phyloP scores from a whole-genome alignment of 2,329 filamentous ascomycete genomes.

The Ilyonectria robusta region DNA sequence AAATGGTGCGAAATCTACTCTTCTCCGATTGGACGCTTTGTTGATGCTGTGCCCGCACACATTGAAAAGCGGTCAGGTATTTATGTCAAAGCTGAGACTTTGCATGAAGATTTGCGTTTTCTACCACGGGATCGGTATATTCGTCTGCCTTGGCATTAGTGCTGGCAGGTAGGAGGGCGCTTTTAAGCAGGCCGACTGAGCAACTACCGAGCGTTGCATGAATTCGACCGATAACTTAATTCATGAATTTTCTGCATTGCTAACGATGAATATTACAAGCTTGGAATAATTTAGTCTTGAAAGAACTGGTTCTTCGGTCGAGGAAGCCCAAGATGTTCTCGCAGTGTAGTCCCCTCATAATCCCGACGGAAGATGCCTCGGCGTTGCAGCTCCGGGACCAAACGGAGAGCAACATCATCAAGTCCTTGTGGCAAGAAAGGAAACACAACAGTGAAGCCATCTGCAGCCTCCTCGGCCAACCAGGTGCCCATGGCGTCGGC shows the following conservation, averaged over 20 bases:
- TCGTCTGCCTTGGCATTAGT: background rate
- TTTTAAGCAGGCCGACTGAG: background rate
- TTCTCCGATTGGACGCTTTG: background rate
- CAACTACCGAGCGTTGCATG: background rate
- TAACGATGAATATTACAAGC: background rate
- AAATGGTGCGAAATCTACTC: background rate
- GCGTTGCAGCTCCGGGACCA: conserved; percentile 66
- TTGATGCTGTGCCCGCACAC: background rate
- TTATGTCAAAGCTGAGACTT: background rate
- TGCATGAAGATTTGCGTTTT: background rate
- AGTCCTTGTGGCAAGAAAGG: conserved; percentile 66
- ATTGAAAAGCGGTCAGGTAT: background rate
- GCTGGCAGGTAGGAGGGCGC: background rate
- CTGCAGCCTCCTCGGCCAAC: conserved; percentile 62
- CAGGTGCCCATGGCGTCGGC: conserved; percentile 65
- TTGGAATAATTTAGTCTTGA: background rate
- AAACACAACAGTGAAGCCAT: conserved; percentile 66
- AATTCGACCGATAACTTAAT: too few species aligned
- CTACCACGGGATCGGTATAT: too few species aligned
- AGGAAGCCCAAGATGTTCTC: conserved; percentile 68
- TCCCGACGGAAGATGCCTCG: conserved; percentile 66
- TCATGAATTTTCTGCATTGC: too few species aligned
- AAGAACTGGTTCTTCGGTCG: conserved; percentile 60
- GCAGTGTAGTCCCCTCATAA: conserved; percentile 65
- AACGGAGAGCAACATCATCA: conserved; percentile 61